These are phyloP conservation scores for Podospora fimiseda DNA, from an alignment of 495 filamentous ascomycete species.

Conservation along the genomic window DNA sequence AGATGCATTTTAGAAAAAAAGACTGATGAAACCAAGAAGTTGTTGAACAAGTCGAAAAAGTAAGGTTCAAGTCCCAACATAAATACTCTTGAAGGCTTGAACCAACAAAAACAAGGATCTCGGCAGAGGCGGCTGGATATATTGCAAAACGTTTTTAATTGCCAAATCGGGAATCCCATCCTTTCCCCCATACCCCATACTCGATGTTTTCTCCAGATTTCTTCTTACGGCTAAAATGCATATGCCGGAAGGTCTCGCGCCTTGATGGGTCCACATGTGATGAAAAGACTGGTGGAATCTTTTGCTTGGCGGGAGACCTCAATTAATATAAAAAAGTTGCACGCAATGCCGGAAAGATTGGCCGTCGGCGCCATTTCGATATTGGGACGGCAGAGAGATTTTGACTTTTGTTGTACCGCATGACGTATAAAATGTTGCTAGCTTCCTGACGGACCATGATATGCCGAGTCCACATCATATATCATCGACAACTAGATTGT, in stretches of 20 bases:
- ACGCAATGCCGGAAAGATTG: neutral
- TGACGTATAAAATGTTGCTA: neutral
- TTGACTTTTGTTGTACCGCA: neutral
- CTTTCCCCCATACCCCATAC: neutral
- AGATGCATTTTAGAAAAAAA: conserved; percentile 19
- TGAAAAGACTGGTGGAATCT: neutral
- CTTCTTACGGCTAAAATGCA: conserved; percentile 1
- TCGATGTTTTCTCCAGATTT: neutral
- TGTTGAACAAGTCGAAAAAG: neutral
- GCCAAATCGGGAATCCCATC: neutral
- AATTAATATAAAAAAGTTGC: neutral
- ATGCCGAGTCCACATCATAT: neutral
- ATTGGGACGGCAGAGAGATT: neutral
- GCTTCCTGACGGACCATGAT: neutral
- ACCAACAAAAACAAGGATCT: neutral
- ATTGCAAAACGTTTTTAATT: neutral
- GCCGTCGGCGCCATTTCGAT: neutral
- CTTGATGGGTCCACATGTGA: conserved; percentile 1
- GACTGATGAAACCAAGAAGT: neutral
- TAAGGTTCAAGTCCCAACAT: too few relatives aligned
- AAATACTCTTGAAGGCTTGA: too few relatives aligned
- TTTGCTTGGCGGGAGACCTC: neutral
- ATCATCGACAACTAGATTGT: neutral
- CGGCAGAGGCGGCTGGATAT: neutral
- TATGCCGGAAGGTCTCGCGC: conserved; percentile 1